Percentiles rank a stretch among this genome's conserved stretches.
Conservation (phyloP, 371 early-diverging fungal species). For the Mortierella sp. region DNA sequence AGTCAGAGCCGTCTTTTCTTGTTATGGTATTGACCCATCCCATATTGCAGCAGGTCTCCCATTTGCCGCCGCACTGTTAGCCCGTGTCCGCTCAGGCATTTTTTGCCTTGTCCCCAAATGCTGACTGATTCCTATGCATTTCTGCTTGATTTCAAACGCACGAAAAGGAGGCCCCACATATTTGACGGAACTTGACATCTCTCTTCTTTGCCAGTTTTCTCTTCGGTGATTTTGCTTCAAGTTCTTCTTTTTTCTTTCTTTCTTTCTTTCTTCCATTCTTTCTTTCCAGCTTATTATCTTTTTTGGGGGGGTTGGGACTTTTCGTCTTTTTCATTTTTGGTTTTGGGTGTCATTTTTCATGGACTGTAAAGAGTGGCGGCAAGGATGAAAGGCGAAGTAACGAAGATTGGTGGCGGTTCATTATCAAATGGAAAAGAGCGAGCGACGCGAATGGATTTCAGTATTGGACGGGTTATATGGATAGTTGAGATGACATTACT, state of each 20-base stretch:
- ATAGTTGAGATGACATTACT: slow-evolving; percentile 33
- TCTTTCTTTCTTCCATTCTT: background rate
- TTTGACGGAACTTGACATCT: slow-evolving; percentile 56
- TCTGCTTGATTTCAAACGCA: slow-evolving; percentile 19
- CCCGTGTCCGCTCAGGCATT: slow-evolving; percentile 21
- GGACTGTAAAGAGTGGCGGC: background rate
- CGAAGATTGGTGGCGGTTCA: background rate
- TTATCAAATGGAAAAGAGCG: slow-evolving; percentile 2
- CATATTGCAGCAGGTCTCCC: slow-evolving; percentile 37
- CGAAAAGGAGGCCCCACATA: slow-evolving; percentile 52
- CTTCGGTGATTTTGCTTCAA: slow-evolving; percentile 4
- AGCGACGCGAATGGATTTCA: slow-evolving; percentile 15
- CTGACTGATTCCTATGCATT: slow-evolving; percentile 32
- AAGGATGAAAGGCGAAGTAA: background rate
- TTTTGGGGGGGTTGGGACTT: background rate
- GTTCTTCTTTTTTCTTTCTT: background rate
- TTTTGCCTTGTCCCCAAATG: slow-evolving; percentile 10
- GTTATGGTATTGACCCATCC: slow-evolving; percentile 5
- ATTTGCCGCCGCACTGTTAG: slow-evolving; percentile 12
- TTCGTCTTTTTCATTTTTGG: background rate
- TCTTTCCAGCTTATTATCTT: background rate
- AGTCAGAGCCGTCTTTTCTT: slow-evolving; percentile 33
- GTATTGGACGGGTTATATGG: slow-evolving; percentile 17
- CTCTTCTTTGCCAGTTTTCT: slow-evolving; percentile 43
- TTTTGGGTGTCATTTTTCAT: background rate